phyloP scores from a whole-genome alignment of 164 flowering plant genomes.

The Tinospora cordifolia region DNA sequence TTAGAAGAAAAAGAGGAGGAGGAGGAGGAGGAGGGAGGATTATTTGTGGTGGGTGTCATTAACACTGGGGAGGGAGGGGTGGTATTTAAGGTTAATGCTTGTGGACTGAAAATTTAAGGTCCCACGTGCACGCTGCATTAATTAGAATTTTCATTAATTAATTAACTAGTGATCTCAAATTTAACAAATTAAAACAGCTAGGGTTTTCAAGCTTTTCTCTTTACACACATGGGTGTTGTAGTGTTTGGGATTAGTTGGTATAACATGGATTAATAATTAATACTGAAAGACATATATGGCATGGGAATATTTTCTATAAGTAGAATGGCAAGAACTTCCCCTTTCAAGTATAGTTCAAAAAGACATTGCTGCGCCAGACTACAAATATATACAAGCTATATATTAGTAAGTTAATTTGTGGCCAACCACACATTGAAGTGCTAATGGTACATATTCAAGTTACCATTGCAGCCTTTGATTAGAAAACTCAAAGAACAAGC shows the following conservation, averaged over 20 bases:
- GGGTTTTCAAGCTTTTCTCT: neutral
- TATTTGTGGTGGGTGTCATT: neutral
- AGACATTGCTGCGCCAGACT: neutral
- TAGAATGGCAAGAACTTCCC: neutral
- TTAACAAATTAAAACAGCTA: neutral
- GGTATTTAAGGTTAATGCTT: conserved; percentile 3
- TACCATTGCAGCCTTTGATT: conserved; percentile 4
- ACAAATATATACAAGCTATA: neutral
- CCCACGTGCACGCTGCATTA: conserved; percentile 4
- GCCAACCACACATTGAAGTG: conserved; percentile 3
- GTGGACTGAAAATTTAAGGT: neutral
- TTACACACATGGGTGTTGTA: conserved; percentile 4
- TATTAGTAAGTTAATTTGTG: neutral
- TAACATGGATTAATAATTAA: neutral
- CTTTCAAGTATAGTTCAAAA: conserved; percentile 2
- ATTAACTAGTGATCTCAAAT: neutral
- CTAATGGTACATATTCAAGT: neutral
- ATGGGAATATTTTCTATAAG: conserved; percentile 1
- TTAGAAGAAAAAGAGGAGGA: neutral
- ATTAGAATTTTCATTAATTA: neutral
- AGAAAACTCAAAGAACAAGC: conserved; percentile 6
- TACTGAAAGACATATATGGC: neutral
- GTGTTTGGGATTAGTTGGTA: neutral
- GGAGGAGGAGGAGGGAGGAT: neutral
- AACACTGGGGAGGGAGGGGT: neutral